Percentiles rank a stretch among this genome's conserved stretches.
These are phyloP conservation scores for Phytopythium aichiense DNA, from an alignment of 352 stramenopile genomes.

Conservation along the genomic window DNA sequence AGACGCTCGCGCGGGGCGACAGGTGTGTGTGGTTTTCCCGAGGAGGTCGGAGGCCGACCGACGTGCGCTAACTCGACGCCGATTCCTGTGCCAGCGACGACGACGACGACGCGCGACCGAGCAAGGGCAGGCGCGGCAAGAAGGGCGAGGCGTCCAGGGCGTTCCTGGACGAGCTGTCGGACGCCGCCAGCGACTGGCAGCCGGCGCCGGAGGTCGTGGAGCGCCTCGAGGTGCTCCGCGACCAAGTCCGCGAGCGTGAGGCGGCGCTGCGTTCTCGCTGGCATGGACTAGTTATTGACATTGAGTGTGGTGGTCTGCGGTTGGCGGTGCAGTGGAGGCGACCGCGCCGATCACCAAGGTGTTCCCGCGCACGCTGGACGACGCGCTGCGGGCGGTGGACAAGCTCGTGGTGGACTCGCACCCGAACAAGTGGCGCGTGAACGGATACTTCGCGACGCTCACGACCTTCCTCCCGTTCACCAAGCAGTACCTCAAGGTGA, in stretches of 20 bases:
- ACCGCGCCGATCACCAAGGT: constrained; percentile 69
- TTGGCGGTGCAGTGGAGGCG: constrained; percentile 28
- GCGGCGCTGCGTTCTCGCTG: not conserved
- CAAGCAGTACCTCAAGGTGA: constrained; percentile 83
- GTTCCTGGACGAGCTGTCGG: constrained; percentile 61
- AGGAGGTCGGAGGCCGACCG: not conserved
- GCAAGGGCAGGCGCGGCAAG: constrained; percentile 34
- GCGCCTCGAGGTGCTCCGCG: constrained; percentile 56
- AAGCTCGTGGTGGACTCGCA: constrained; percentile 77
- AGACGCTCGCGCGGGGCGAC: constrained; percentile 50
- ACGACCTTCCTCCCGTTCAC: constrained; percentile 88
- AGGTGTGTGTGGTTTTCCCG: not conserved
- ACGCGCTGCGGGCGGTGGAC: constrained; percentile 73
- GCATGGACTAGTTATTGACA: not conserved
- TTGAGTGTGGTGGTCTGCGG: constrained; percentile 14
- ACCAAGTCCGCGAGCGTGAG: constrained; percentile 61
- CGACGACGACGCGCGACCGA: constrained; percentile 4
- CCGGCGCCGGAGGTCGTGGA: constrained; percentile 43
- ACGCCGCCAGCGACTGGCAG: constrained; percentile 69
- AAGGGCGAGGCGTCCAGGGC: constrained; percentile 50
- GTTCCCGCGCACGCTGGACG: constrained; percentile 76
- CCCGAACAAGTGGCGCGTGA: constrained; percentile 87
- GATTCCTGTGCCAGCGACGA: not conserved
- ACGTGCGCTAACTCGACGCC: not conserved
- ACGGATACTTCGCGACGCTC: constrained; percentile 84